Evolutionary conservation across 805 yeast genomes (phyloP).

Genomic region (Sugiyamaella qingdaonensis): DNA sequence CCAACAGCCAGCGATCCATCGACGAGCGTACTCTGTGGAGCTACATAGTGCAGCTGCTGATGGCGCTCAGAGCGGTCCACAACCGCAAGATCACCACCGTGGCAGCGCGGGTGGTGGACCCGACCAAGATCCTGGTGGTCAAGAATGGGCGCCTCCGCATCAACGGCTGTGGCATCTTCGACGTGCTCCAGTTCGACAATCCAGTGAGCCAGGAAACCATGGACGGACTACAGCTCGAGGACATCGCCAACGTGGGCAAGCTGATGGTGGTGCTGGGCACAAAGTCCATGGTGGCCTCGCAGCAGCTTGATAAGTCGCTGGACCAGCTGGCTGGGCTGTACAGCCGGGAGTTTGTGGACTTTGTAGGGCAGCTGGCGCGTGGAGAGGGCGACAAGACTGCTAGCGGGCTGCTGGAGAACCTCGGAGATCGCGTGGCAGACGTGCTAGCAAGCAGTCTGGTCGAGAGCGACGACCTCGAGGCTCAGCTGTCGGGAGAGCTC

Average conservation of each 20-base stretch:
- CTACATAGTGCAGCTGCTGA: conserved; percentile 67
- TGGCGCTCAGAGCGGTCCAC: conserved; percentile 68
- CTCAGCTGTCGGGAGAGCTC: conserved; percentile 56
- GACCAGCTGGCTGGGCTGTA: conserved; percentile 27
- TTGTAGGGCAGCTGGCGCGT: conserved; percentile 21
- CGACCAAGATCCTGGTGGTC: conserved; percentile 69
- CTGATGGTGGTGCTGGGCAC: conserved; percentile 53
- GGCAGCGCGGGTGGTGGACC: conserved; percentile 57
- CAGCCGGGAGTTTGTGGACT: conserved; percentile 18
- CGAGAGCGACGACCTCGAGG: conserved; percentile 30
- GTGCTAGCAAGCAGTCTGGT: conserved; percentile 20
- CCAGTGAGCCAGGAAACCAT: conserved; percentile 12
- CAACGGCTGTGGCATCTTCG: conserved; percentile 66
- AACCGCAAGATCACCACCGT: conserved; percentile 41
- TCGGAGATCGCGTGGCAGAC: conserved; percentile 23
- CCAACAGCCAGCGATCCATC: conserved; percentile 37
- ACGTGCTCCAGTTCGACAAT: conserved; percentile 47
- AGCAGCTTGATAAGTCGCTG: conserved; percentile 13
- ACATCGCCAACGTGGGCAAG: conserved; percentile 55
- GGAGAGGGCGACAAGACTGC: conserved; percentile 1
- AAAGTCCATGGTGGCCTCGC: conserved; percentile 17
- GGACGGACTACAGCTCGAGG: conserved; percentile 46
- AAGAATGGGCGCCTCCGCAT: conserved; percentile 67
- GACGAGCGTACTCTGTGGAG: conserved; percentile 70
- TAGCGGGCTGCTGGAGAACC: conserved; percentile 12